Evolutionary conservation across 2,329 filamentous ascomycete genomes (phyloP).

Genomic region (Zymoseptoria pseudotritici): DNA sequence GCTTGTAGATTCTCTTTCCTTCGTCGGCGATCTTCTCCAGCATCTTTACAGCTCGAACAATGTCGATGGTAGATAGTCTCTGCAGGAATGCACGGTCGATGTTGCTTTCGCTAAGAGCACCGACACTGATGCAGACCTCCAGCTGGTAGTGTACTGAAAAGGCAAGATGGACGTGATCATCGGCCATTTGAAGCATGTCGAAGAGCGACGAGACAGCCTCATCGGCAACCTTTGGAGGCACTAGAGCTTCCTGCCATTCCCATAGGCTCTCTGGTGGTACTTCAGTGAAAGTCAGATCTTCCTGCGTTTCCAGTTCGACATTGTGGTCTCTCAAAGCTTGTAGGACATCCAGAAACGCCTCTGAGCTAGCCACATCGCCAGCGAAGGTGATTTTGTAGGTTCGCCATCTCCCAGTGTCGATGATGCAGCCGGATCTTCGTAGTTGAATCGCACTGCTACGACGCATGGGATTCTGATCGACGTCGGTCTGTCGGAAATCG

Average conservation of each 20-base stretch:
- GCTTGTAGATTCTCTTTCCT: conserved; percentile 56
- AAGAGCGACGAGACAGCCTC: conserved; percentile 5
- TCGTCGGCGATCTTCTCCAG: conserved; percentile 68
- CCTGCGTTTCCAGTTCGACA: conserved; percentile 44
- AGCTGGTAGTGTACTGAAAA: conserved; percentile 82
- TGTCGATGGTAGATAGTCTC: conserved; percentile 45
- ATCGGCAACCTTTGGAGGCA: neutral
- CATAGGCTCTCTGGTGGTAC: conserved; percentile 5
- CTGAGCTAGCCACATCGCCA: conserved; percentile 2
- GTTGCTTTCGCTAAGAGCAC: conserved; percentile 67
- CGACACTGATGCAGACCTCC: conserved; percentile 83
- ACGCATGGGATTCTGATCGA: conserved; percentile 37
- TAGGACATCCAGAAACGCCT: conserved; percentile 28
- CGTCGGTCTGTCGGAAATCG: conserved; percentile 59
- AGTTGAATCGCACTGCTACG: conserved; percentile 31
- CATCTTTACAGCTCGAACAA: conserved; percentile 50
- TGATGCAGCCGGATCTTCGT: conserved; percentile 43
- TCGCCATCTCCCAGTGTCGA: conserved; percentile 59
- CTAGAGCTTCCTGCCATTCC: conserved; percentile 6
- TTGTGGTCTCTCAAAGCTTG: conserved; percentile 65
- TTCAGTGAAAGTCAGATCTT: conserved; percentile 37
- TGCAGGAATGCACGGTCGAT: conserved; percentile 61
- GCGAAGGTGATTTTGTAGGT: conserved; percentile 49
- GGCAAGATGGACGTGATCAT: conserved; percentile 24
- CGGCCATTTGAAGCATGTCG: conserved; percentile 15